These are phyloP conservation scores for Salix caprea DNA, from an alignment of 345 rosid species.

Conservation along the genomic window DNA sequence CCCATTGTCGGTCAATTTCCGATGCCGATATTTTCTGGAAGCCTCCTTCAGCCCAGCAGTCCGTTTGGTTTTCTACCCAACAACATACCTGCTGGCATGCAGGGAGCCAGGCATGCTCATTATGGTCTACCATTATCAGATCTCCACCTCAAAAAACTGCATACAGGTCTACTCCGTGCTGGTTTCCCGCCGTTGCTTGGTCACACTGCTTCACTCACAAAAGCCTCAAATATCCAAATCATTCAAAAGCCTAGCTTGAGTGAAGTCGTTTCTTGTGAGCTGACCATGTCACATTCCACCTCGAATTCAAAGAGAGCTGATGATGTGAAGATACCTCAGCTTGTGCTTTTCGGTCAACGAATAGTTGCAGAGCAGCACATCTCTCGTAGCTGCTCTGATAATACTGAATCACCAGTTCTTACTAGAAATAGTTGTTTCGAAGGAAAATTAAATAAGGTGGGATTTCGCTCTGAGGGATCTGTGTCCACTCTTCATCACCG, in stretches of 20 bases:
- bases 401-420: conserved; percentile 26
- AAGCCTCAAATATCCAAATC: conserved; percentile 25
- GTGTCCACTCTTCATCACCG: conserved; percentile 28
- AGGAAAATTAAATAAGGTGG: conserved; percentile 15
- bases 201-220: conserved; percentile 28
- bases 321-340: conserved; percentile 14
- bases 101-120: conserved; percentile 44
- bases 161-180: conserved; percentile 18
- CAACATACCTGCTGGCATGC: conserved; percentile 37
- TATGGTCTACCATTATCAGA: conserved; percentile 27
- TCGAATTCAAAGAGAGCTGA: conserved; percentile 18
- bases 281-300: conserved; percentile 41
- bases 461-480: conserved; percentile 13
- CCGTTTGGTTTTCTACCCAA: conserved; percentile 22
- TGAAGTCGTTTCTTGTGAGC: conserved; percentile 42
- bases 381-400: conserved; percentile 36
- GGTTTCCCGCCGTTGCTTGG: conserved; percentile 36
- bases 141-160: conserved; percentile 25
- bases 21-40: conserved; percentile 21
- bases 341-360: conserved; percentile 27
- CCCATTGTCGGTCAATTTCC: conserved; percentile 43
- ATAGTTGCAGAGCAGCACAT: conserved; percentile 33
- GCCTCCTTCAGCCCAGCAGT: conserved; percentile 20
- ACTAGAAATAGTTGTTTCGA: conserved; percentile 21
- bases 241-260: conserved; percentile 32